Conservation (phyloP, 495 filamentous ascomycete species). For the Terfezia claveryi region DNA sequence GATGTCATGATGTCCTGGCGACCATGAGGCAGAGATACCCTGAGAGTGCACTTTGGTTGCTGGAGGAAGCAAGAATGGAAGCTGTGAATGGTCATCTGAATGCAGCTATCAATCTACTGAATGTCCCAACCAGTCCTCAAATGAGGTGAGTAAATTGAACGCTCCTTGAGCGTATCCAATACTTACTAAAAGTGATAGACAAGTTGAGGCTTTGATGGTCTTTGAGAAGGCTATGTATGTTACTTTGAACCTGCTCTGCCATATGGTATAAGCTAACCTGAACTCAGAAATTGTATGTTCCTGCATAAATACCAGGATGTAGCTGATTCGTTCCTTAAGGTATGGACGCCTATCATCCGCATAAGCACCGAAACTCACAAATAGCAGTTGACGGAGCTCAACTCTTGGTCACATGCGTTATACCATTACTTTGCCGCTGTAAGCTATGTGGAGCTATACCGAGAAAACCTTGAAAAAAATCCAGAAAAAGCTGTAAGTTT, state of each 20-base stretch:
- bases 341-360: constrained; percentile 12
- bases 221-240: constrained; percentile 56
- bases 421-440: constrained; percentile 79
- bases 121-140: constrained; percentile 34
- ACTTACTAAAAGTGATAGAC: constrained; percentile 29
- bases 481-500: constrained; percentile 24
- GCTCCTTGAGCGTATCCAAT: too few relatives aligned
- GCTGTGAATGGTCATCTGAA: constrained; percentile 43
- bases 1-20: constrained; percentile 42
- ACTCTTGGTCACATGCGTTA: constrained; percentile 72
- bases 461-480: constrained; percentile 32
- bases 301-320: constrained; percentile 49
- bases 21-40: constrained; percentile 62
- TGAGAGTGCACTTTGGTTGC: constrained; percentile 61
- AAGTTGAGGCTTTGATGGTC: constrained; percentile 23
- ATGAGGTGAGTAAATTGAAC: constrained; percentile 48
- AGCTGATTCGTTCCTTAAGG: constrained; percentile 47
- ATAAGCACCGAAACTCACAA: constrained; percentile 3
- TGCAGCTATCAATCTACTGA: constrained; percentile 43
- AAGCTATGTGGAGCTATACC: constrained; percentile 58
- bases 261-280: too few relatives aligned
- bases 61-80: constrained; percentile 72
- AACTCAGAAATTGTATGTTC: constrained; percentile 40
- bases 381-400: constrained; percentile 47
- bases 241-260: background rate